Evolutionary conservation across 306 rosid genomes (phyloP).

Genomic region (Casuarina equisetifolia): DNA sequence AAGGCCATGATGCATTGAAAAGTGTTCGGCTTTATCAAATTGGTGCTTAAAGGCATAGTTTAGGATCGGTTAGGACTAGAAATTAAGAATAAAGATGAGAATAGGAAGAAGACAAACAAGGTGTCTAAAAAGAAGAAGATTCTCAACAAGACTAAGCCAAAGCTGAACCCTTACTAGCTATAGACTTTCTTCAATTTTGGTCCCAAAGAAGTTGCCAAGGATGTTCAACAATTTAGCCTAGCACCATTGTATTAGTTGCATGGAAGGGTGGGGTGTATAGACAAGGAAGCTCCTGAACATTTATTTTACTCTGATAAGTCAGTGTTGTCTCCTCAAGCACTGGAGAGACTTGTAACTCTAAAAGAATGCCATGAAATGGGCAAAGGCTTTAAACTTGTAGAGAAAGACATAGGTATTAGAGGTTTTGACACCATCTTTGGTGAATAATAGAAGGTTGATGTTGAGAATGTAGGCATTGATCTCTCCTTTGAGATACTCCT

Average conservation of each 20-base stretch:
- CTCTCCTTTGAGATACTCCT: conserved; percentile 98
- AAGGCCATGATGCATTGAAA: no score
- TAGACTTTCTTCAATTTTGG: no score
- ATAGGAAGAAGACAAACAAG: no score
- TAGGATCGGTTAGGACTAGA: no score
- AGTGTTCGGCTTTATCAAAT: conserved; percentile 38
- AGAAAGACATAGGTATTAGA: conserved; percentile 95
- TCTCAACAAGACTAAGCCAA: no score
- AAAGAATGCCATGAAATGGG: conserved; percentile 95
- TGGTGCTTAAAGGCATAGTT: no score
- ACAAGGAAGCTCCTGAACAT: conserved; percentile 91
- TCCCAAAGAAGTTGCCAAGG: no score
- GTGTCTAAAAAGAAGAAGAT: no score
- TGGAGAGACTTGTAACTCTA: conserved; percentile 90
- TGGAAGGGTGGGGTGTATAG: conserved; percentile 97
- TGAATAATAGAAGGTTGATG: conserved; percentile 93
- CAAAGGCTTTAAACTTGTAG: conserved; percentile 96
- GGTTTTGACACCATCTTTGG: conserved; percentile 97
- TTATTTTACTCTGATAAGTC: conserved; percentile 83
- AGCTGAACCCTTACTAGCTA: conserved; percentile 74
- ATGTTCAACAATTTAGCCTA: conserved; percentile 94
- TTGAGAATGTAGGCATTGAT: conserved; percentile 94
- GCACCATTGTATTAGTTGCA: conserved; percentile 95
- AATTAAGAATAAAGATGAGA: no score
- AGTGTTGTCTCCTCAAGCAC: conserved; percentile 71